Base-by-base conservation (phyloP, 208 protist genomes). In the Acanthamoeba royreba region DNA sequence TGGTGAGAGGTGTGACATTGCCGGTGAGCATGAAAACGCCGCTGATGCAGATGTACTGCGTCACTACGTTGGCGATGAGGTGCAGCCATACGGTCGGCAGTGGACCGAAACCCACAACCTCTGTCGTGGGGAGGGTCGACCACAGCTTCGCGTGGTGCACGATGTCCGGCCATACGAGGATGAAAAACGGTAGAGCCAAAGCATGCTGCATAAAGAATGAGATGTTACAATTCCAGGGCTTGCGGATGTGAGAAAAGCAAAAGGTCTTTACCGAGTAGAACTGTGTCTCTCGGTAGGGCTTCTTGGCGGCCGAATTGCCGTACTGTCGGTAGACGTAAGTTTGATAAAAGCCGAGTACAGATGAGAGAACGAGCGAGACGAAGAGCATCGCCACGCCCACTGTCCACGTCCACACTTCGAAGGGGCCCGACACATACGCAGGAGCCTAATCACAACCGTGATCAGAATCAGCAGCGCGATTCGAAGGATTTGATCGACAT, bases 11-110 rank as follows among this genome's bases (percentile, higher is more conserved):
- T 5, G 63, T 63, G 33, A 85, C 33, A 38, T 61, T 85, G 42
- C 89, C 72, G 13, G 72, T 79, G 35, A 93, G 72, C 61, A 85
- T 85, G 66, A 93, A 93, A 17, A 93, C 89, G 33, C 89, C 89
- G 40, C 72, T 42, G 63, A 93, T 85, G 49, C 89, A 93, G 22
- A 93, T 52, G 49, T 93, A 93, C 89, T 93, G 89, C 66, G 89
- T 93, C 17, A 85, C 7, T 19, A 85, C 49, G 66, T 93, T 93
- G 46, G 49, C 40, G 25, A 43, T 13, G 28, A 93, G 31, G 46
- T 85, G 25, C 15, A 93, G 40, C 89, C 89, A 93, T 17, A 93
- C 33, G 9, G 69, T 81, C 69, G 69, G 69, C 69, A 81, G 40
- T 0, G 69, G 40, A 4, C 69, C 69, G 28, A 81, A 13, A 28